phyloP scores from a whole-genome alignment of 2,329 filamentous ascomycete genomes.

The Stagonosporopsis rhizophila region DNA sequence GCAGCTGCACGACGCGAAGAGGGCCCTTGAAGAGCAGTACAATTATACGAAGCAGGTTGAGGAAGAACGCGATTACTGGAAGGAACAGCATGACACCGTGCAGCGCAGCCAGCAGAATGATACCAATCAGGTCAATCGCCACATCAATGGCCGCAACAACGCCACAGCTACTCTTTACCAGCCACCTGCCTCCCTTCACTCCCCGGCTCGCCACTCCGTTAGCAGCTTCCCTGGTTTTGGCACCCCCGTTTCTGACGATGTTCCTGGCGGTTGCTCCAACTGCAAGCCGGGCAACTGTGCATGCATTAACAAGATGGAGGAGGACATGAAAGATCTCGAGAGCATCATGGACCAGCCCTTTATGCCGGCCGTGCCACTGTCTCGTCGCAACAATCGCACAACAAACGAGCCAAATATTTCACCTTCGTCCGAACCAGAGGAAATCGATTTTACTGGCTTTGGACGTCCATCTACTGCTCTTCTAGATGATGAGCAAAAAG shows the following conservation, averaged over 20 bases:
- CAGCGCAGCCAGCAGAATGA: slow-evolving; percentile 15
- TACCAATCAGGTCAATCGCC: slow-evolving; percentile 4
- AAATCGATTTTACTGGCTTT: slow-evolving; percentile 46
- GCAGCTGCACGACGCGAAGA: slow-evolving; percentile 13
- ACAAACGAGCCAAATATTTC: slow-evolving; percentile 10
- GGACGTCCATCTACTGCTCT: slow-evolving; percentile 32
- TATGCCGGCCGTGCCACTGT: slow-evolving; percentile 32
- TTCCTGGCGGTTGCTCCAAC: slow-evolving; percentile 33
- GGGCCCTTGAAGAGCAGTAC: slow-evolving; percentile 7
- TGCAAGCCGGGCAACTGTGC: slow-evolving; percentile 43
- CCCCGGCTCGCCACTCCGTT: slow-evolving; percentile 18
- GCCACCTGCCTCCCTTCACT: slow-evolving; percentile 4
- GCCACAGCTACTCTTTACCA: slow-evolving; percentile 14
- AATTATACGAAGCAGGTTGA: slow-evolving; percentile 8
- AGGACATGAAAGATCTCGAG: slow-evolving; percentile 22
- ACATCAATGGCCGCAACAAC: slow-evolving; percentile 18
- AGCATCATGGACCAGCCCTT: slow-evolving; percentile 25
- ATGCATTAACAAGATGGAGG: slow-evolving; percentile 41
- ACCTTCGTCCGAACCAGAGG: slow-evolving; percentile 26
- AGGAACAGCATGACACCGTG: slow-evolving; percentile 17
- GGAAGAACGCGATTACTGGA: slow-evolving; percentile 26
- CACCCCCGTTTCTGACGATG: slow-evolving; percentile 24
- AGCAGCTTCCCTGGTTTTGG: slow-evolving; percentile 22
- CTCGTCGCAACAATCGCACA: slow-evolving; percentile 13
- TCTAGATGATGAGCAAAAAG: slow-evolving; percentile 23